These are phyloP conservation scores for Vanderwaltozyma yarrowii DNA, from an alignment of 805 yeast species.

Conservation along the genomic window DNA sequence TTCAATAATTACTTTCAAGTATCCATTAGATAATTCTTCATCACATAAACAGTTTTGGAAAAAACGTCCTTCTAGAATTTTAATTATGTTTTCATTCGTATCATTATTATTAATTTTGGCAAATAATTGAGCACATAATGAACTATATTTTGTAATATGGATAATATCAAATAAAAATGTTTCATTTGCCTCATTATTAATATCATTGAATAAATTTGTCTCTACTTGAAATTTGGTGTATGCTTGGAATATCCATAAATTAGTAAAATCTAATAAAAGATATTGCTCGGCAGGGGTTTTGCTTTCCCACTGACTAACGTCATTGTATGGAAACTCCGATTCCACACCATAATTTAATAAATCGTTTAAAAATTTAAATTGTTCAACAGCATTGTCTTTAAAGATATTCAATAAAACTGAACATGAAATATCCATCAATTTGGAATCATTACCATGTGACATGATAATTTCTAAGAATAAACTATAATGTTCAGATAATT, in stretches of 20 bases:
- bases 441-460: slow-evolving; percentile 14
- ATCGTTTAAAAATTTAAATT: slow-evolving; percentile 9
- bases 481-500: slow-evolving; percentile 6
- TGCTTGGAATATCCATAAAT: slow-evolving; percentile 25
- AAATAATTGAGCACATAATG: slow-evolving; percentile 21
- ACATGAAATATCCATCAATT: slow-evolving; percentile 5
- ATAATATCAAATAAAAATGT: slow-evolving; percentile 16
- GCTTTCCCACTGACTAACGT: slow-evolving; percentile 4
- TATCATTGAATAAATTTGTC: background rate
- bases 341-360: slow-evolving; percentile 12
- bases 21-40: slow-evolving; percentile 4
- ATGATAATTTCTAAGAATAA: slow-evolving; percentile 14
- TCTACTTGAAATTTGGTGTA: slow-evolving; percentile 14
- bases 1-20: slow-evolving; percentile 16
- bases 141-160: slow-evolving; percentile 14
- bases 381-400: slow-evolving; percentile 4
- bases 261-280: slow-evolving; percentile 20
- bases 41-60: slow-evolving; percentile 12
- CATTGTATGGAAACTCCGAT: background rate
- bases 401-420: slow-evolving; percentile 9
- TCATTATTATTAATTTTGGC: slow-evolving; percentile 12
- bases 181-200: background rate
- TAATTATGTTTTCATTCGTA: slow-evolving; percentile 8
- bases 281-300: slow-evolving; percentile 7
- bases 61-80: slow-evolving; percentile 18